A percentile compares a stretch with the other conserved stretches of the same genome.
Conservation (phyloP, 371 early-diverging fungal species). For the Phascolomyces articulosus region DNA sequence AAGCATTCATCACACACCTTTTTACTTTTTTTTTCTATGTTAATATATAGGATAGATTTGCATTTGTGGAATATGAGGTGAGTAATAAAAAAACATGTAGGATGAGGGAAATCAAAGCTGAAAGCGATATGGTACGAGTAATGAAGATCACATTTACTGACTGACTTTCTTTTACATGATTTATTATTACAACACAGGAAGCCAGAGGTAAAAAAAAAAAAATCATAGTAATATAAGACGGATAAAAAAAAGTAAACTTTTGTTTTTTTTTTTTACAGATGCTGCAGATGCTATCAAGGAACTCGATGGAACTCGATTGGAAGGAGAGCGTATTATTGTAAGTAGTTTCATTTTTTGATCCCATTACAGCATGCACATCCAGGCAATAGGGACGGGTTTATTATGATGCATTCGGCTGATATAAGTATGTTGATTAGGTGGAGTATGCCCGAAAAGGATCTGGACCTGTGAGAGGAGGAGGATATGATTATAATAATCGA, state of each 20-base stretch:
- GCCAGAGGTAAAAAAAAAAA: neutral
- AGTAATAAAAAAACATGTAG: neutral
- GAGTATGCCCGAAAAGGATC: conserved; percentile 20
- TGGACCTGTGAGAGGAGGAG: neutral
- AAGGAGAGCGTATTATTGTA: conserved; percentile 39
- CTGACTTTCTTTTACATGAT: neutral
- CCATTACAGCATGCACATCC: too few species aligned
- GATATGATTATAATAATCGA: conserved; percentile 16
- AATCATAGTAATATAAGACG: too few species aligned
- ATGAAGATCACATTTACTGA: neutral
- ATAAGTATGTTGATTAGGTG: conserved; percentile 4
- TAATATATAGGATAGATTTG: conserved; percentile 6
- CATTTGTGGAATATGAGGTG: conserved; percentile 23
- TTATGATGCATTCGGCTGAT: neutral
- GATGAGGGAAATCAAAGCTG: neutral
- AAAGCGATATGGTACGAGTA: neutral
- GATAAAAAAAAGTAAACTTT: too few species aligned
- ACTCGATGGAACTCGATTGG: conserved; percentile 63
- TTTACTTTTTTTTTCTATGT: neutral
- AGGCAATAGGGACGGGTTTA: neutral
- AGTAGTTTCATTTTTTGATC: conserved; percentile 1
- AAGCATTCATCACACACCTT: neutral
- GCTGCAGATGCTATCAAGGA: conserved; percentile 79
- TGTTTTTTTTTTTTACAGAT: too few species aligned
- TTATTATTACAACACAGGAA: neutral